These are phyloP conservation scores for Xylaria polymorpha DNA, from an alignment of 2,329 filamentous ascomycete species.

Conservation along the genomic window DNA sequence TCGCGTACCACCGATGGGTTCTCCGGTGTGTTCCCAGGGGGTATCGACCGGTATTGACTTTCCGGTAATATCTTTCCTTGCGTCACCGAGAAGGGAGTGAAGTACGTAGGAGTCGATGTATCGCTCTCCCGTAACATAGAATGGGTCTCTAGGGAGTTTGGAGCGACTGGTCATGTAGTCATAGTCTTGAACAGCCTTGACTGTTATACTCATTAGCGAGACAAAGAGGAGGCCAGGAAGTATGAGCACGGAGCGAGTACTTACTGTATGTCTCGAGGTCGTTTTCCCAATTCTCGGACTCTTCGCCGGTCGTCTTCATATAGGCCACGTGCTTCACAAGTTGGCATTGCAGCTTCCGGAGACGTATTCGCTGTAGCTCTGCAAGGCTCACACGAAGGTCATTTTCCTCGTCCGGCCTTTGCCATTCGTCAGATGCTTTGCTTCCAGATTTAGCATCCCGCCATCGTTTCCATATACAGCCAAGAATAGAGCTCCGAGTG, in stretches of 20 bases:
- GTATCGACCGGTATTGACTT: neutral
- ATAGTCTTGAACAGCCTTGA: slow-evolving; percentile 14
- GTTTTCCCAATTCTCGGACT: slow-evolving; percentile 4
- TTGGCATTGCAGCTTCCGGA: slow-evolving; percentile 6
- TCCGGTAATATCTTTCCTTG: neutral
- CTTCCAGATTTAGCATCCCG: neutral
- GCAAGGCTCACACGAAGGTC: slow-evolving; percentile 5
- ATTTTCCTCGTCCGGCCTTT: neutral
- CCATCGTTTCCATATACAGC: neutral
- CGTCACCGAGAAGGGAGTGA: slow-evolving; percentile 4
- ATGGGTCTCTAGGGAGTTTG: slow-evolving; percentile 13
- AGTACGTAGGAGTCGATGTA: slow-evolving; percentile 9
- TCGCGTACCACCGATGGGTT: slow-evolving; percentile 12
- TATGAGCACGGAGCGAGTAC: neutral
- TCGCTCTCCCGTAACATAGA: slow-evolving; percentile 12
- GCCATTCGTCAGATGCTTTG: neutral
- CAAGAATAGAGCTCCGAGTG: neutral
- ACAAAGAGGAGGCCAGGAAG: neutral
- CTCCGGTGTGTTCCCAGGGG: neutral
- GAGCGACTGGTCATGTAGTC: slow-evolving; percentile 15
- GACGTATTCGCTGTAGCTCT: slow-evolving; percentile 15
- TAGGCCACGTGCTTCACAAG: slow-evolving; percentile 6
- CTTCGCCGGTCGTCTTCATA: neutral
- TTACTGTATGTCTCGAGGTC: slow-evolving; percentile 15
- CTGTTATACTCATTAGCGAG: neutral